phyloP scores from a whole-genome alignment of 2,329 filamentous ascomycete species.

The Keithomyces neogunnii region DNA sequence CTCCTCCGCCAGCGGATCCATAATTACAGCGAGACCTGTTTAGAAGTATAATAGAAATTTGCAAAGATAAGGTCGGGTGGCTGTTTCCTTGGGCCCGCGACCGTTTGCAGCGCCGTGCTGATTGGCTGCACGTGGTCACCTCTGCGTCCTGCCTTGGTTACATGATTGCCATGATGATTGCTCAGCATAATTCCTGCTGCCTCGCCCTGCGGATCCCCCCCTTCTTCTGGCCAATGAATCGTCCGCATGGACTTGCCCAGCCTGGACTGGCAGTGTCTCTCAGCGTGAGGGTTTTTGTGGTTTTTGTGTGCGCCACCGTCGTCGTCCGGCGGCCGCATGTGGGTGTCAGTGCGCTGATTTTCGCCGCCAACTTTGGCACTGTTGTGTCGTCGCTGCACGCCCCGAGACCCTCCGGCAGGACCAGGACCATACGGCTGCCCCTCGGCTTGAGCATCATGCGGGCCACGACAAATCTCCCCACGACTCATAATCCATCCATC shows the following conservation, averaged over 20 bases:
- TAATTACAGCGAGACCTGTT: too few relatives aligned
- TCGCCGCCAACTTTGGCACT: too few relatives aligned
- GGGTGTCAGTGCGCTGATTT: neutral
- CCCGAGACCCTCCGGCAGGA: neutral
- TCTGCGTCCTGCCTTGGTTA: neutral
- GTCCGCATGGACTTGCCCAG: neutral
- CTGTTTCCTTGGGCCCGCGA: neutral
- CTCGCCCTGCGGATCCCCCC: too few relatives aligned
- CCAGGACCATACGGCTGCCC: conserved; percentile 1
- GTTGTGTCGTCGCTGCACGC: neutral
- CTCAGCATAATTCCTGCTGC: too few relatives aligned
- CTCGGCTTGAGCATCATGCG: conserved; percentile 3
- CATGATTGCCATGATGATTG: neutral
- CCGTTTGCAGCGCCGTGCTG: neutral
- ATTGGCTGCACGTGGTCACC: neutral
- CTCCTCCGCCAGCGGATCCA: too few relatives aligned
- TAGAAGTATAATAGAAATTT: neutral
- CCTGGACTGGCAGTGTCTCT: neutral
- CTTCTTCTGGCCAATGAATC: neutral
- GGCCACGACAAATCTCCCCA: conserved; percentile 5
- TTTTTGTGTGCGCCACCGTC: too few relatives aligned
- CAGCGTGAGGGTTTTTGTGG: too few relatives aligned
- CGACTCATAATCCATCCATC: conserved; percentile 4
- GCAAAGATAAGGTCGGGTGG: neutral
- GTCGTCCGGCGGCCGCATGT: too few relatives aligned